phyloP scores from a whole-genome alignment of 805 yeast genomes.

The Teunomyces lycoperdinae region DNA sequence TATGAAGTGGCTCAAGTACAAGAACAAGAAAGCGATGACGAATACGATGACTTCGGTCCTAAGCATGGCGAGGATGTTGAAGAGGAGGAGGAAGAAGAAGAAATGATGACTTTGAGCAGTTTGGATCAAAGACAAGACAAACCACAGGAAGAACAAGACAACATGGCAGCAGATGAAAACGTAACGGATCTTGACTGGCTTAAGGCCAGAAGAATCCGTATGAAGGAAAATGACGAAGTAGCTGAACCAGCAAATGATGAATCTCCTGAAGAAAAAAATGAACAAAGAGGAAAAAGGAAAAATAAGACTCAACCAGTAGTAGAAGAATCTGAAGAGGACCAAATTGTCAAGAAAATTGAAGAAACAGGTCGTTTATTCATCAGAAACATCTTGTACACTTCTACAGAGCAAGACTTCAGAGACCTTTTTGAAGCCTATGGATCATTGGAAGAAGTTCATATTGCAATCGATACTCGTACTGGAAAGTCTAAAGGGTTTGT shows the following conservation, averaged over 20 bases:
- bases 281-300: neutral
- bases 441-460: slow-evolving; percentile 78
- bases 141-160: slow-evolving; percentile 11
- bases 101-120: slow-evolving; percentile 43
- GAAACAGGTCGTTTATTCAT: slow-evolving; percentile 81
- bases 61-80: slow-evolving; percentile 27
- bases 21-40: slow-evolving; percentile 50
- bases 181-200: slow-evolving; percentile 88
- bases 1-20: slow-evolving; percentile 37
- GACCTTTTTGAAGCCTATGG: slow-evolving; percentile 69
- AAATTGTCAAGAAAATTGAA: slow-evolving; percentile 48
- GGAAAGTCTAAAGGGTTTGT: slow-evolving; percentile 93
- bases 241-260: slow-evolving; percentile 9
- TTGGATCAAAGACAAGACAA: slow-evolving; percentile 8
- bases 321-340: slow-evolving; percentile 43
- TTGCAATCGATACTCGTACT: slow-evolving; percentile 87
- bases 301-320: neutral
- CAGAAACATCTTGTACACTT: slow-evolving; percentile 77
- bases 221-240: slow-evolving; percentile 38
- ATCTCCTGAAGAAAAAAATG: neutral
- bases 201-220: slow-evolving; percentile 67
- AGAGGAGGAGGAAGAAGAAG: slow-evolving; percentile 42
- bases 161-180: slow-evolving; percentile 44
- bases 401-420: slow-evolving; percentile 76
- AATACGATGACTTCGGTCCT: slow-evolving; percentile 46